Percentiles rank a stretch among this genome's conserved stretches.
These are phyloP conservation scores for Brettanomyces bruxellensis DNA, from an alignment of 805 yeast species.

Conservation along the genomic window DNA sequence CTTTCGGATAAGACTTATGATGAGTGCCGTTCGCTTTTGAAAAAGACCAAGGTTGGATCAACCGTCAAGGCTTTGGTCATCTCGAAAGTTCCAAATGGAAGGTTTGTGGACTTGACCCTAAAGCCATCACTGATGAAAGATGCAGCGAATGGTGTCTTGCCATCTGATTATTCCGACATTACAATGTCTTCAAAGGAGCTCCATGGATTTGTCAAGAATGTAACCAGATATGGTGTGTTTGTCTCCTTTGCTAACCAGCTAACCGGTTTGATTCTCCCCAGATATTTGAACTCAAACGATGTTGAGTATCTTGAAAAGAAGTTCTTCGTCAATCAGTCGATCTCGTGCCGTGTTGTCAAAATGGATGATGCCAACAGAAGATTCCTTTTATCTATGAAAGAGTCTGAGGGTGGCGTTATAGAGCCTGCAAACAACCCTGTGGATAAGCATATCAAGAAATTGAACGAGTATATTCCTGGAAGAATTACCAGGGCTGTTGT, in stretches of 20 bases:
- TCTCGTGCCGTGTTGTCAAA: conserved; percentile 56
- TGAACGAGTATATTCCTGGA: conserved; percentile 53
- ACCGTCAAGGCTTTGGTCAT: conserved; percentile 51
- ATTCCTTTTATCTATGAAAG: conserved; percentile 55
- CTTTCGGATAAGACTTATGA: conserved; percentile 69
- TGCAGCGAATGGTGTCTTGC: conserved; percentile 46
- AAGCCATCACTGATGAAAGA: conserved; percentile 62
- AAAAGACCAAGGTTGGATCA: conserved; percentile 56
- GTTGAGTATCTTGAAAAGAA: conserved; percentile 43
- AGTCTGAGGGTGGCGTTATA: conserved; percentile 11
- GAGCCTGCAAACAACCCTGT: conserved; percentile 46
- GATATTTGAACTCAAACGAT: conserved; percentile 50
- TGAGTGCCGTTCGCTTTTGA: conserved; percentile 58
- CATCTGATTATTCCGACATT: conserved; percentile 52
- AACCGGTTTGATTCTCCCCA: conserved; percentile 76
- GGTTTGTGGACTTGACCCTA: conserved; percentile 52
- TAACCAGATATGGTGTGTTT: conserved; percentile 75
- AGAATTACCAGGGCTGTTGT: conserved; percentile 50
- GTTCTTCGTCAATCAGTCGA: conserved; percentile 61
- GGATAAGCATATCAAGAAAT: conserved; percentile 38
- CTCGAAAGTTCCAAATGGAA: conserved; percentile 53
- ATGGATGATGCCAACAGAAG: conserved; percentile 62
- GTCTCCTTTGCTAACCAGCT: conserved; percentile 72
- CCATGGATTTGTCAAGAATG: conserved; percentile 70
- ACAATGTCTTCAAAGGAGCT: conserved; percentile 36